phyloP scores from a whole-genome alignment of 352 stramenopile species.

The Phytophthora pisi region DNA sequence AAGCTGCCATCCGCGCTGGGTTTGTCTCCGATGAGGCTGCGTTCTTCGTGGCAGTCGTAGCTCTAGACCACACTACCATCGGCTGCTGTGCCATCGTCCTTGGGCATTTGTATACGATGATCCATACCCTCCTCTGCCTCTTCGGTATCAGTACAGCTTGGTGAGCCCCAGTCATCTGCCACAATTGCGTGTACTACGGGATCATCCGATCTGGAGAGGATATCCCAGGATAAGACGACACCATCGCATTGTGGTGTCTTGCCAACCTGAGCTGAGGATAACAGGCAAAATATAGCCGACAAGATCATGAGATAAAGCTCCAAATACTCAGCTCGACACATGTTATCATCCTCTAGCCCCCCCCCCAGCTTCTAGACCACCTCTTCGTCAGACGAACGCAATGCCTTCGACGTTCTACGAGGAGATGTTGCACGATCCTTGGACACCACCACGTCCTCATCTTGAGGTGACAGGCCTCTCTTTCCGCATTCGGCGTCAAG shows the following conservation, averaged over 20 bases:
- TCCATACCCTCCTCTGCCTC: conserved; percentile 11
- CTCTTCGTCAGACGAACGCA: conserved; percentile 20
- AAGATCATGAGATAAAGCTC: not conserved
- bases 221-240: conserved; percentile 1
- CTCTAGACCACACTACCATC: not conserved
- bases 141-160: not conserved
- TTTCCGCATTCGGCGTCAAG: conserved; percentile 29
- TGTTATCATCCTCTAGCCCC: not conserved
- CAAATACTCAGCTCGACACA: conserved; percentile 1
- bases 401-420: conserved; percentile 17
- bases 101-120: not conserved
- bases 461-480: not conserved
- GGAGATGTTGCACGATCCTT: conserved; percentile 8
- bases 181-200: not conserved
- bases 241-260: not conserved
- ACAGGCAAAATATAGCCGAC: not conserved
- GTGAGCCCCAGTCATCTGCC: not conserved
- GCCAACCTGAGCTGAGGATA: not conserved
- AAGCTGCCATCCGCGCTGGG: not conserved
- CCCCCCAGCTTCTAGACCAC: conserved; percentile 10
- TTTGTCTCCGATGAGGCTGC: not conserved
- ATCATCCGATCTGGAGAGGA: not conserved
- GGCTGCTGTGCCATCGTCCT: not conserved
- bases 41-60: not conserved
- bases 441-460: conserved; percentile 5